Evolutionary conservation across 1,284 basidiomycete species (phyloP).

Genomic region (Cutaneotrichosporon sp.): DNA sequence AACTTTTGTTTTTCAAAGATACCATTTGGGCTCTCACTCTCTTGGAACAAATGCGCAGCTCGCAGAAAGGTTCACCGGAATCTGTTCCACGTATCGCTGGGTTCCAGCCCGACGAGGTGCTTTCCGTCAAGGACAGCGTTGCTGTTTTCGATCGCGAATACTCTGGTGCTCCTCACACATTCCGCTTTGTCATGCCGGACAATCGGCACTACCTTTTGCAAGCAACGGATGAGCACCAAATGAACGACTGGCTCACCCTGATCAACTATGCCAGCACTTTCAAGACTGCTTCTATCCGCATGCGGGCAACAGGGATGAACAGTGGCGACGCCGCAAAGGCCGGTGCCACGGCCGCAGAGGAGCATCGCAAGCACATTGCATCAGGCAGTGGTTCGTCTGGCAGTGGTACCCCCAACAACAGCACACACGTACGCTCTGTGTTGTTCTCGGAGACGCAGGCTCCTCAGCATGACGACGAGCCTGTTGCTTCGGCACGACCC

Average conservation of each 20-base stretch:
- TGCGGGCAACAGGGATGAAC: conserved; percentile 68
- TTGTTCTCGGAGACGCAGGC: conserved; percentile 1
- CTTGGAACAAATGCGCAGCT: conserved; percentile 52
- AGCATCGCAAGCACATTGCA: conserved; percentile 52
- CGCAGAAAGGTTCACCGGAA: conserved; percentile 31
- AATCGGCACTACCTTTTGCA: conserved; percentile 74
- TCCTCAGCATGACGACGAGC: not conserved
- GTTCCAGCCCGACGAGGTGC: conserved; percentile 80
- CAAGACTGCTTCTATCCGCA: conserved; percentile 76
- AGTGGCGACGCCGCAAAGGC: conserved; percentile 66
- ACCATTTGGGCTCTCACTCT: conserved; percentile 61
- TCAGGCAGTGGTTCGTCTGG: not conserved
- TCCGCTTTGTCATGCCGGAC: conserved; percentile 71
- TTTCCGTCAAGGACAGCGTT: conserved; percentile 70
- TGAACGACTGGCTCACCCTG: conserved; percentile 85
- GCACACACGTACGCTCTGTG: conserved; percentile 1
- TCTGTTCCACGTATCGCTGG: conserved; percentile 53
- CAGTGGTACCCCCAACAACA: not conserved
- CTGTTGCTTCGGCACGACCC: not conserved
- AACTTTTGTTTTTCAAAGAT: conserved; percentile 89
- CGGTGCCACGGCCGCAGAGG: conserved; percentile 74
- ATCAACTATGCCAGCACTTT: conserved; percentile 95
- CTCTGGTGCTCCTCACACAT: conserved; percentile 66
- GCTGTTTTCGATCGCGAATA: conserved; percentile 75
- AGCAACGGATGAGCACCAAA: conserved; percentile 63